A percentile compares a stretch with the other conserved stretches of the same genome.
phyloP scores from a whole-genome alignment of 768 basidiomycete genomes.

The Rhizopogon vulgaris region DNA sequence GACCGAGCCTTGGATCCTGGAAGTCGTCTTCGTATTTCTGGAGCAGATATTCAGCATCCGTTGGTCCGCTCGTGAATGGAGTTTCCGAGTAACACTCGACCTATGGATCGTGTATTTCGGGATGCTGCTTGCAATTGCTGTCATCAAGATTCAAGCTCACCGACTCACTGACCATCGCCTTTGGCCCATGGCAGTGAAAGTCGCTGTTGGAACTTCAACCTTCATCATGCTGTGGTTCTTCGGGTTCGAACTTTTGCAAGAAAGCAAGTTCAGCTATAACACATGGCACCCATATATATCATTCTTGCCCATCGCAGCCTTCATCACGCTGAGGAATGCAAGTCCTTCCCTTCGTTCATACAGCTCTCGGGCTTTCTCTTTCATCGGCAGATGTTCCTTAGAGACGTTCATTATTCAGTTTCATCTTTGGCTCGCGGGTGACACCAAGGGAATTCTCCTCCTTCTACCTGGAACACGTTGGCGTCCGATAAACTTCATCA shows the following conservation, averaged over 20 bases:
- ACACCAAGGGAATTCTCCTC: conserved; percentile 76
- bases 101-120: conserved; percentile 86
- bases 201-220: conserved; percentile 42
- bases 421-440: conserved; percentile 80
- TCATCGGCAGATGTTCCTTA: conserved; percentile 81
- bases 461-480: conserved; percentile 70
- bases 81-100: conserved; percentile 84
- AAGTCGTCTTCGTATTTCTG: conserved; percentile 57
- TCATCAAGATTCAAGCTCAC: conserved; percentile 70
- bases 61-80: conserved; percentile 87
- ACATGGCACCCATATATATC: conserved; percentile 79
- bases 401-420: conserved; percentile 92
- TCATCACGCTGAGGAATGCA: conserved; percentile 71
- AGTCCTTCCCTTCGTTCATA: conserved; percentile 63
- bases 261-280: conserved; percentile 84
- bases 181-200: conserved; percentile 54
- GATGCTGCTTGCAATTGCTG: conserved; percentile 70
- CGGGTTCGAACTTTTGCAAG: conserved; percentile 69
- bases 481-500: conserved; percentile 71
- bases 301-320: conserved; percentile 72
- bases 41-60: conserved; percentile 62
- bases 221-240: conserved; percentile 71
- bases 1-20: conserved; percentile 54
- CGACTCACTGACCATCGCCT: conserved; percentile 61
- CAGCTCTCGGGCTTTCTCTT: conserved; percentile 65